Percentiles rank a stretch among this genome's conserved stretches.
These are phyloP conservation scores for Penicillium waksmanii DNA, from an alignment of 495 filamentous ascomycete genomes.

Conservation along the genomic window DNA sequence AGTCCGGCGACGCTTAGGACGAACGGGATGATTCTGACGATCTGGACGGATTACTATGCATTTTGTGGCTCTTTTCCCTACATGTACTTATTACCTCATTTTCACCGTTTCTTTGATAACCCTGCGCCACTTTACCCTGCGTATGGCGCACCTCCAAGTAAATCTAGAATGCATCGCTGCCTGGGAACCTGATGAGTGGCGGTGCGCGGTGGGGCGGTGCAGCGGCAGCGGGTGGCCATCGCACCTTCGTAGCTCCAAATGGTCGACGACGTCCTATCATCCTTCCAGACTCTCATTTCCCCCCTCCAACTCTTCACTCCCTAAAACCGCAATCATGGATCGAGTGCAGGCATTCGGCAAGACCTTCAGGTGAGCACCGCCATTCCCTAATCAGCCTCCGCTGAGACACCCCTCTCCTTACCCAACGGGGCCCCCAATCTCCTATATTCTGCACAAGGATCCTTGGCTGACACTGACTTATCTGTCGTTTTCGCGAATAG, in stretches of 20 bases:
- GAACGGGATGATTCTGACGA: slow-evolving; percentile 16
- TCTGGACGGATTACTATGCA: slow-evolving; percentile 14
- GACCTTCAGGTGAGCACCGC: slow-evolving; percentile 63
- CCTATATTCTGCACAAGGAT: slow-evolving; percentile 19
- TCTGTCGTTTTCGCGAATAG: slow-evolving; percentile 39
- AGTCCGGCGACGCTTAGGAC: slow-evolving; percentile 7
- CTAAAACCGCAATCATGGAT: slow-evolving; percentile 55
- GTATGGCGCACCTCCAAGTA: not conserved
- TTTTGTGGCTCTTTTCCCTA: slow-evolving; percentile 3
- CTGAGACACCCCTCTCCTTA: not conserved
- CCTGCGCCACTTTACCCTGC: not conserved
- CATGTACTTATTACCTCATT: slow-evolving; percentile 11
- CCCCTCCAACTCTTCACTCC: slow-evolving; percentile 5
- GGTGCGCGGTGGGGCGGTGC: slow-evolving; percentile 37
- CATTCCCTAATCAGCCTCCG: not conserved
- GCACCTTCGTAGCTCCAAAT: slow-evolving; percentile 17
- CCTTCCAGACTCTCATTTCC: slow-evolving; percentile 8
- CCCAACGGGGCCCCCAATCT: slow-evolving; percentile 1
- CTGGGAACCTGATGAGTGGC: slow-evolving; percentile 27
- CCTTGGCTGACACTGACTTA: slow-evolving; percentile 34
- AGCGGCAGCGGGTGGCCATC: slow-evolving; percentile 25
- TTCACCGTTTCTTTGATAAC: slow-evolving; percentile 5
- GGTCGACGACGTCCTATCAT: slow-evolving; percentile 16
- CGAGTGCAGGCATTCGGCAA: slow-evolving; percentile 75
- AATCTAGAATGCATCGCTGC: not conserved